Conservation (phyloP, 1,139 yeast species). For the Diutina rugosa region DNA sequence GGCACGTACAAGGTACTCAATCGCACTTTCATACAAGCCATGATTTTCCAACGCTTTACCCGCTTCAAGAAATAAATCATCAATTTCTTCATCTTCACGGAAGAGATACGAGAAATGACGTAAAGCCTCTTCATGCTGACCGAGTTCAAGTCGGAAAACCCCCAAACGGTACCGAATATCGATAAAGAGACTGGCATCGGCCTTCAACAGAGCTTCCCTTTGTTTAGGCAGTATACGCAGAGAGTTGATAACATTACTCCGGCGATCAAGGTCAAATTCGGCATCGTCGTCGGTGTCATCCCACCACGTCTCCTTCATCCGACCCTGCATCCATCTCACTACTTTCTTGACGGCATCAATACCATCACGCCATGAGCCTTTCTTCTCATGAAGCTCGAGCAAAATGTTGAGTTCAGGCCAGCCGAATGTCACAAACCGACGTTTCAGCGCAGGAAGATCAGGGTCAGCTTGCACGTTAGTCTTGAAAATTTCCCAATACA, state of each 20-base stretch:
- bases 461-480: constrained; percentile 30
- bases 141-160: constrained; percentile 51
- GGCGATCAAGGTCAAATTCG: constrained; percentile 46
- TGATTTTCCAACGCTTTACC: constrained; percentile 61
- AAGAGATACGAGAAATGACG: constrained; percentile 53
- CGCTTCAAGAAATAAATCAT: constrained; percentile 67
- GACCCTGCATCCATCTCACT: constrained; percentile 71
- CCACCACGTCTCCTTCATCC: constrained; percentile 75
- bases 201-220: constrained; percentile 4
- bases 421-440: constrained; percentile 30
- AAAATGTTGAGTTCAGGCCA: constrained; percentile 86
- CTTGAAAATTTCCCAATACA: constrained; percentile 58
- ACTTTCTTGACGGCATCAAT: constrained; percentile 54
- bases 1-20: constrained; percentile 32
- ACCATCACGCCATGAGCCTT: constrained; percentile 52
- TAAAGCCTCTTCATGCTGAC: constrained; percentile 57
- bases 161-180: constrained; percentile 82
- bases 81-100: constrained; percentile 35
- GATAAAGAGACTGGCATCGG: constrained; percentile 43
- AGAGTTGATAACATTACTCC: neutral
- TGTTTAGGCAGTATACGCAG: neutral
- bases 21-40: constrained; percentile 62
- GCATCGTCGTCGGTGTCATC: constrained; percentile 62
- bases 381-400: constrained; percentile 62
- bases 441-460: neutral